phyloP scores from a whole-genome alignment of 1,139 yeast species.

The Arxiozyma slooffiae region DNA sequence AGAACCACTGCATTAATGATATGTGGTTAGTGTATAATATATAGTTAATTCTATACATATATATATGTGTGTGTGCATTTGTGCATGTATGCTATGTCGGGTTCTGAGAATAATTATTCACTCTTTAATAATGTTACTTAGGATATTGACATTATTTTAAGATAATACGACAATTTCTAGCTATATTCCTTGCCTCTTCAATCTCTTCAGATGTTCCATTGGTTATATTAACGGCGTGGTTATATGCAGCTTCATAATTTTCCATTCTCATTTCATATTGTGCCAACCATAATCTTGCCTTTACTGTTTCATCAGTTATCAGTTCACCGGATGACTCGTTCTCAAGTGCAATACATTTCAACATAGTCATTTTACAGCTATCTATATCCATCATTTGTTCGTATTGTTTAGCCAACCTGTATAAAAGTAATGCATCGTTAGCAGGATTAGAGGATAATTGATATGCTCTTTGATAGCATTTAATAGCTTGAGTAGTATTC shows the following conservation, averaged over 20 bases:
- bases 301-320: constrained; percentile 64
- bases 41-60: no score
- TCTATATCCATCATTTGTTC: constrained; percentile 45
- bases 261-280: constrained; percentile 48
- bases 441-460: constrained; percentile 33
- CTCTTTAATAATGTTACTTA: no score
- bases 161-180: constrained; percentile 49
- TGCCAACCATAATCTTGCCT: constrained; percentile 85
- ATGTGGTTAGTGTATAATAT: no score
- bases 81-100: neutral
- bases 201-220: constrained; percentile 76
- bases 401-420: constrained; percentile 58
- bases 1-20: neutral
- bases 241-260: constrained; percentile 61
- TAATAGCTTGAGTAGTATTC: constrained; percentile 40
- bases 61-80: no score
- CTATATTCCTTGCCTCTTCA: constrained; percentile 80
- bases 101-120: neutral
- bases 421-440: constrained; percentile 46
- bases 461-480: constrained; percentile 43
- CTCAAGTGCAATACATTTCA: constrained; percentile 46
- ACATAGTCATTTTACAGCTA: constrained; percentile 60
- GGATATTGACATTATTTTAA: constrained; percentile 4
- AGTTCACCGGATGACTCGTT: constrained; percentile 57
- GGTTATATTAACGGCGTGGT: constrained; percentile 62